Conservation (phyloP, 208 protist genomes). For the Crithidia mellificae region DNA sequence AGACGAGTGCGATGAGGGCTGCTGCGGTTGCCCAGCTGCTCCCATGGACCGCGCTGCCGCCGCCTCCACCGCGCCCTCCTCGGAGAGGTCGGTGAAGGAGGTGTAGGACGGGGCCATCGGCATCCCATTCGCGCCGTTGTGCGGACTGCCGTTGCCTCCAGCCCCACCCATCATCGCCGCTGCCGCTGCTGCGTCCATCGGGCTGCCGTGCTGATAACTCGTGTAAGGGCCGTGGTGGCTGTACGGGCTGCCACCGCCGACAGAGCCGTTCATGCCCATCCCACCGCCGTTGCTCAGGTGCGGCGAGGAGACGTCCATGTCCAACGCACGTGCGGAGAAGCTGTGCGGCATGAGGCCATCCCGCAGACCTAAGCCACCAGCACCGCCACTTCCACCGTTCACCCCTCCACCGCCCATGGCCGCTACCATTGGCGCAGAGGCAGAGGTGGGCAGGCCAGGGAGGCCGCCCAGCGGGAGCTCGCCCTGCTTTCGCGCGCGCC, state of each 20-base stretch:
- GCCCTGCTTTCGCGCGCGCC: slow-evolving; percentile 33
- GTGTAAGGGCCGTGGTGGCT: slow-evolving; percentile 22
- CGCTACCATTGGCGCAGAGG: slow-evolving; percentile 21
- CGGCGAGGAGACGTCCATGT: slow-evolving; percentile 17
- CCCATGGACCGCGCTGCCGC: slow-evolving; percentile 6
- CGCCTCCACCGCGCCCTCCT: slow-evolving; percentile 27
- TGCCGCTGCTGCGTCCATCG: slow-evolving; percentile 7
- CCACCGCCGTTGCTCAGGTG: slow-evolving; percentile 10
- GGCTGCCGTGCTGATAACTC: slow-evolving; percentile 7
- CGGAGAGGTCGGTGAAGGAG: slow-evolving; percentile 38
- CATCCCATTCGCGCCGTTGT: slow-evolving; percentile 3
- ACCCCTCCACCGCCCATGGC: slow-evolving; percentile 13
- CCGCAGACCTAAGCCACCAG: neutral
- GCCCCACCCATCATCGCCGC: neutral
- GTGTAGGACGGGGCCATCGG: slow-evolving; percentile 34
- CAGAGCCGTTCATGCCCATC: neutral
- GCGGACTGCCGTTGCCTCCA: neutral
- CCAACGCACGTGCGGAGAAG: slow-evolving; percentile 24
- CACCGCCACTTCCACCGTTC: too few species aligned
- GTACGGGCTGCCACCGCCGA: slow-evolving; percentile 9
- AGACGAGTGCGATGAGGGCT: slow-evolving; percentile 3
- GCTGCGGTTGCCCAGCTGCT: slow-evolving; percentile 11
- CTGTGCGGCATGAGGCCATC: slow-evolving; percentile 15
- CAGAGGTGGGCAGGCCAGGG: slow-evolving; percentile 16
- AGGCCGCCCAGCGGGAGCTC: slow-evolving; percentile 16